Conservation (phyloP, 176 grass and related monocot genomes). For the Olyra latifolia region DNA sequence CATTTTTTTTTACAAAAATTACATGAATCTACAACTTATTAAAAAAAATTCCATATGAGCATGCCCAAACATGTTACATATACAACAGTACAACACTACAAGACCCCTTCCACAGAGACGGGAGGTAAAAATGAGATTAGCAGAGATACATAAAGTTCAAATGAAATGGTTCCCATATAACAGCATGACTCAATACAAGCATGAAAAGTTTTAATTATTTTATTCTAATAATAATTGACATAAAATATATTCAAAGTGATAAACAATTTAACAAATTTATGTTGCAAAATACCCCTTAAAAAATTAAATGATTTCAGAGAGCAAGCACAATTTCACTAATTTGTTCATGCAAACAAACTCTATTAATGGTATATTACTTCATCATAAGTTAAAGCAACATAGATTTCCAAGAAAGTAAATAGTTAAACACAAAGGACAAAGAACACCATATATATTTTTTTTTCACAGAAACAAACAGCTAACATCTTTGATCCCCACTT, state of each 20-base stretch:
- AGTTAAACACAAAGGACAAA: slow-evolving; percentile 30
- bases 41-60: slow-evolving; percentile 8
- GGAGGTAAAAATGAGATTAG: background rate
- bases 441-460: slow-evolving; percentile 1
- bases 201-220: background rate
- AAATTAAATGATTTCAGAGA: background rate
- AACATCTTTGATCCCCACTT: slow-evolving; percentile 20
- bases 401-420: slow-evolving; percentile 16
- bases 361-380: background rate
- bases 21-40: background rate
- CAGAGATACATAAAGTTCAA: slow-evolving; percentile 11
- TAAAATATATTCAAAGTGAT: background rate
- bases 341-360: background rate
- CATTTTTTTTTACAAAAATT: slow-evolving; percentile 13
- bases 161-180: background rate
- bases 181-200: background rate
- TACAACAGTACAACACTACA: slow-evolving; percentile 2
- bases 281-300: background rate
- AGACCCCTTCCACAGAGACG: background rate
- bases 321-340: background rate
- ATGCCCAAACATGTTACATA: slow-evolving; percentile 12
- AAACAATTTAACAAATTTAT: background rate
- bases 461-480: slow-evolving; percentile 18
- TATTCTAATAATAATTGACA: background rate
- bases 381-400: slow-evolving; percentile 1